These are phyloP conservation scores for Cymbopogon citratus DNA, from an alignment of 176 grass and related monocot species.

Conservation along the genomic window DNA sequence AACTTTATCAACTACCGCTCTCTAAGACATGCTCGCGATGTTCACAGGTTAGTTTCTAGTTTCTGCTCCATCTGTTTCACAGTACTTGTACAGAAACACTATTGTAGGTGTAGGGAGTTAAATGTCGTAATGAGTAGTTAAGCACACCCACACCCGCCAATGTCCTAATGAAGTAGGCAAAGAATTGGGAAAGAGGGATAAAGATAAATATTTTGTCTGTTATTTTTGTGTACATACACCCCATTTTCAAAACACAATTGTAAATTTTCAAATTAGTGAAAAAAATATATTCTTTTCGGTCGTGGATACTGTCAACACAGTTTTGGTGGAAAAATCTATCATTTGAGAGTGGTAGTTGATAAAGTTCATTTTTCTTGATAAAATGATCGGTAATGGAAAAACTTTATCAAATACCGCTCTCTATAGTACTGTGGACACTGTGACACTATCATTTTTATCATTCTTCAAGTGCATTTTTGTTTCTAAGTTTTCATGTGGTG, in stretches of 20 bases:
- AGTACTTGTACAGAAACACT: neutral
- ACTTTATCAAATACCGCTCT: too few species aligned
- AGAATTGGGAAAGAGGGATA: neutral
- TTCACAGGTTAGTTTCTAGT: conserved; percentile 62
- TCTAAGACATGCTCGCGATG: conserved; percentile 64
- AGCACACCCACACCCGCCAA: neutral
- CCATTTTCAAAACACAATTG: neutral
- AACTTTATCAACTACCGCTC: conserved; percentile 89
- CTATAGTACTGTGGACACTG: too few species aligned
- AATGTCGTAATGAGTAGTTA: neutral
- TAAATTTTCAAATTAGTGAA: neutral
- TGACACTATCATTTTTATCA: too few species aligned
- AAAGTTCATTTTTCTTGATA: neutral
- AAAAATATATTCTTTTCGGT: neutral
- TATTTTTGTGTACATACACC: neutral
- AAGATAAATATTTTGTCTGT: neutral
- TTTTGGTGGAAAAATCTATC: too few species aligned
- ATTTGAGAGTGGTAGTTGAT: too few species aligned
- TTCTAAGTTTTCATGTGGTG: neutral
- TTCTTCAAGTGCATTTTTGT: neutral
- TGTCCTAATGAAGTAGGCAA: neutral
- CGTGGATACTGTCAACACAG: neutral
- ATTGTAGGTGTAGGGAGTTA: neutral
- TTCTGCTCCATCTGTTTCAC: neutral
- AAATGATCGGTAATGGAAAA: too few species aligned